Evolutionary conservation across 345 rosid genomes (phyloP), one percentile per base, ranked within the genome.

Genomic region (Garcia nutans): DNA sequence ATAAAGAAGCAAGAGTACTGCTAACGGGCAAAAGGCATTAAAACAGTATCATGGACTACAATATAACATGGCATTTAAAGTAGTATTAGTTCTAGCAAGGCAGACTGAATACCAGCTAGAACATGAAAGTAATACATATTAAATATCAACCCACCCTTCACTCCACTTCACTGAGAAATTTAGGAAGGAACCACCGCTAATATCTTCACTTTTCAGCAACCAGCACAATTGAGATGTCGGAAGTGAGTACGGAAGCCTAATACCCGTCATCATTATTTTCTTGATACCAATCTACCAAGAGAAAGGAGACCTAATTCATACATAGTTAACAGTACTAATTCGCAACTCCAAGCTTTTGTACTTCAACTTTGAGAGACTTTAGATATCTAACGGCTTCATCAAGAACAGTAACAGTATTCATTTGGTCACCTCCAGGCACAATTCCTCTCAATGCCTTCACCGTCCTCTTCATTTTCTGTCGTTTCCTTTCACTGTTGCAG

Each of bases 301-400:
- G 66, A 44, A 50, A 56, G 73, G 64, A 0, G 28, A 74, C 56
- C 56, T 28, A 33, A 74, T 19, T 52, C 22, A 10, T 50, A 37
- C 61, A 31, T 20, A 31, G 49, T 28, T 16, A 19, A 33, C 67
- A 8, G 9, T 28, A 49, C 31, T 82, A 85, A 79, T 82, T 77
- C 69, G 87, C 84, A 45, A 84, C 88, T 59, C 91, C 95, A 50
- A 83, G 90, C 86, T 91, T 87, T 80, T 89, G 90, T 3, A 85
- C 96, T 85, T 92, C 96, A 57, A 89, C 81, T 78, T 90, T 89
- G 72, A 93, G 92, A 76, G 95, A 86, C 81, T 93, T 91, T 65
- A 93, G 93, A 77, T 93, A 90, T 73, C 75, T 85, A 75, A 93
- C 96, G 70, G 97, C 96, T 89, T 92, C 98, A 78, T 93, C 97